Base-by-base conservation (phyloP, 1,139 yeast genomes). In the Taphrina wiesneri region DNA sequence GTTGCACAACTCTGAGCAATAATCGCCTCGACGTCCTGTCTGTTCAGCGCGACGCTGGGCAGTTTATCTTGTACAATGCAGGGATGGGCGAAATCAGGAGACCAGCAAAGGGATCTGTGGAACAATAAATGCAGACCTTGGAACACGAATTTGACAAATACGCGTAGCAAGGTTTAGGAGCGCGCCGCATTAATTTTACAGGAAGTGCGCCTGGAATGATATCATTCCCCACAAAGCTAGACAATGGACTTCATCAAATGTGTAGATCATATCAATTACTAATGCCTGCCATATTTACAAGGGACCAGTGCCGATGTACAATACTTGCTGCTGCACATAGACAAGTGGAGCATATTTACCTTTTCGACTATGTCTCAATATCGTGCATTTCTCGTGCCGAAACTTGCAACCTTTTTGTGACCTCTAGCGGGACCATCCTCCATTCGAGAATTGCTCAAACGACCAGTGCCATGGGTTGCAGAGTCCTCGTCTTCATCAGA, bases 391-490 rank as follows among this genome's bases (percentile, higher is more conserved):
- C 59, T 54, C 15, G 39, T 21, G 25, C 49, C 25, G 52, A 51
- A 51, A 36, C 64, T 60, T 11, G 51, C 52, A 26, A 54, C 52
- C 30, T 60, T 60, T 47, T 51, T 60, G 30, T 60, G 64, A 11
- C 57, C 57, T 19, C 13, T 47, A 6, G 36, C 34, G 5, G 23
- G 34, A 25, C 15, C 41, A 3, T 21, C 39, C 3, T 51, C 28
- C 17, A 7, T 6, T 15, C 57, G 56, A 13, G 52, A 36, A 30
- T 21, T 41, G 19, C 64, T 52, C 23, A 26, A 4, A 2, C 56
- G 34, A 3, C 57, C 32, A 5, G 25, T 28, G 9, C 39, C 26
- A 2, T 39, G 51, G 6, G 54, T 41, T 6, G 34, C 43, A 21
- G 15, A n/a, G 11, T 46, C 53, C 3, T 36, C 63, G 13, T 60